Base-by-base conservation (phyloP, 2,329 filamentous ascomycete species). In the Fusarium ambrosium region DNA sequence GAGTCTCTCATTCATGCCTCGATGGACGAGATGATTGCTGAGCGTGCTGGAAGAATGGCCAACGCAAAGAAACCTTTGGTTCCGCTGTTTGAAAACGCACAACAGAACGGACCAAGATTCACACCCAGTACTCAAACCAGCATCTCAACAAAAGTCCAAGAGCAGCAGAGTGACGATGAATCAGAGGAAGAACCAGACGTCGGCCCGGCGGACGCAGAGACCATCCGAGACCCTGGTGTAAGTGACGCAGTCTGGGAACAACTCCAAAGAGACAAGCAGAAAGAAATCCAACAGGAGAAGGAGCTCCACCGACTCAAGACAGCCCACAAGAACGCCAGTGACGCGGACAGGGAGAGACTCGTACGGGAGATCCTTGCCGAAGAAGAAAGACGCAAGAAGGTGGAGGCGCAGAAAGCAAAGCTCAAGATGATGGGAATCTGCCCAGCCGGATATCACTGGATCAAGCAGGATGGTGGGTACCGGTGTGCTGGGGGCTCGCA, bases 401-500 rank as follows among this genome's bases (percentile, higher is more conserved):
- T 86, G 69, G 84, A 84, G 29, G 75, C 80, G 20, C 80, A 75
- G 13, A 86, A 88, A 81, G 73, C 78, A 43, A 91, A 87, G 75
- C 56, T 78, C 94, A 72, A 81, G 78, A 72, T 34, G 73, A 84
- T 90, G 83, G 92, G 92, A 0, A 60, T 80, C 0, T 95, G 92
- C 79, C 84, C 85, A 0, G 41, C 64, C 20, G 92, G 92, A 0
- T 94, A 58, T 77, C 64, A 67, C 0, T 95, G 92, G 92, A 89
- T 92, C 29, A 89, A 88, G 74, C 87, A 92, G 76, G 45, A 3
- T 2, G 78, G 76, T 1, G 92, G 92, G 0, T 94, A 90, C 80
- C 80, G 91, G 6, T 94, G 92, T 82, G 86, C 86, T 0, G 92
- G 88, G 0, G 92, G 92, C 0, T 78, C 77, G 3, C 92, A 94